Base-by-base conservation (phyloP, 805 yeast species). In the Starmerella bombi region DNA sequence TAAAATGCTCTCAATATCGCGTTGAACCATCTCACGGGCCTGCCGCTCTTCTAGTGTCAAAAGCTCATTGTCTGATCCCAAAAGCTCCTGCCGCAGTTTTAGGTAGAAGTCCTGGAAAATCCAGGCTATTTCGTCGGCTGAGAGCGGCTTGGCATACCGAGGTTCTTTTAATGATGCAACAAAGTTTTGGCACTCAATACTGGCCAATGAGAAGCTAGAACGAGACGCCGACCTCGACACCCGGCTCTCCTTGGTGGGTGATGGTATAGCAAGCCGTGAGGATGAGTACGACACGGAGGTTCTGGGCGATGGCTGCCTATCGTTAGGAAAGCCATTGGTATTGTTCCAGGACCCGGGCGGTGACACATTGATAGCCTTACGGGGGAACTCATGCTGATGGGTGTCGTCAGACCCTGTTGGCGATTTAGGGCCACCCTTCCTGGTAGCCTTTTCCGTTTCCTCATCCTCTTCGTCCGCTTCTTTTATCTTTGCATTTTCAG, bases 71-170 rank as follows among this genome's bases (percentile, higher is more conserved):
- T 46, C 44, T 2, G 51, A 36, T 14, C 46, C 50, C 6, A 48
- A 45, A 32, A 51, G 41, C 18, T 53, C 53, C 6, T 59, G 55
- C 36, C 54, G 54, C 32, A 59, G 54, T 28, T 56, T 46, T 14
- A 32, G 39, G 40, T 65, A 65, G 44, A 66, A 65, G 30, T 59
- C 59, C 50, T 64, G 69, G 43, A 61, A 65, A 19, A 65, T 49
- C 40, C 52, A 52, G 4, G 65, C 46, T n/a, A 66, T 54, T 36
- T 60, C 64, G 30, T 59, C 60, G 3, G 61, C 59, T 3, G 59
- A 51, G 30, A 66, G 48, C 4, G 65, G 66, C 16, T 59, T 50
- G 12, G 54, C 44, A 25, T 59, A 61, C 28, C 52, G 55, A 8
- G 67, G 67, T 41, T 65, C 65, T 39, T 59, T 60, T 15, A 60